phyloP scores from a whole-genome alignment of 805 yeast genomes.

The Metschnikowia corniflorae region DNA sequence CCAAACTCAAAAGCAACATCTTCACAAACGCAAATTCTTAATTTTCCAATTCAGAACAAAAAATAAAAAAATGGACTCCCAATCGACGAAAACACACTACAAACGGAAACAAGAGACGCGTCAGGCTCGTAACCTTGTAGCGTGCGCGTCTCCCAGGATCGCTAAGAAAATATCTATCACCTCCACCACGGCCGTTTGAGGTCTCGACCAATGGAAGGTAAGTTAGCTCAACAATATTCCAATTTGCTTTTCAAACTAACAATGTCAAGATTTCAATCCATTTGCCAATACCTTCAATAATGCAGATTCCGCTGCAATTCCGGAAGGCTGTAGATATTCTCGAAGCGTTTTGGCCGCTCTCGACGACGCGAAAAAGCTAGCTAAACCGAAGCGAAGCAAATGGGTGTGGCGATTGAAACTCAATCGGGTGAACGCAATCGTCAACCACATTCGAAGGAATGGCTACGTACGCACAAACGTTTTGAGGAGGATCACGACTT shows the following conservation, averaged over 20 bases:
- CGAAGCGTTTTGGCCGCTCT: not conserved
- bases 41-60: too few relatives aligned
- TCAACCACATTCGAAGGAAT: not conserved
- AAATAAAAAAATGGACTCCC: too few relatives aligned
- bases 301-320: not conserved
- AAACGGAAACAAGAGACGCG: not conserved
- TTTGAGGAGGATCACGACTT: not conserved
- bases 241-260: not conserved
- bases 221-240: not conserved
- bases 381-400: not conserved
- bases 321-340: not conserved
- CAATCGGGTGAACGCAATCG: not conserved
- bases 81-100: too few relatives aligned
- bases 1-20: too few relatives aligned
- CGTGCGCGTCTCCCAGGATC: not conserved
- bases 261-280: not conserved
- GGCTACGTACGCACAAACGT: not conserved
- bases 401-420: not conserved
- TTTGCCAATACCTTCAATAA: not conserved
- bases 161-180: not conserved
- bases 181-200: not conserved
- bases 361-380: not conserved
- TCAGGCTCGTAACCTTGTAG: not conserved
- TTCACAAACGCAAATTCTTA: too few relatives aligned
- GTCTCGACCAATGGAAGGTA: not conserved